A percentile compares a stretch with the other conserved stretches of the same genome.
These are phyloP conservation scores for Cryptosporidium ubiquitum DNA, from an alignment of 169 alveolate species.

Conservation along the genomic window DNA sequence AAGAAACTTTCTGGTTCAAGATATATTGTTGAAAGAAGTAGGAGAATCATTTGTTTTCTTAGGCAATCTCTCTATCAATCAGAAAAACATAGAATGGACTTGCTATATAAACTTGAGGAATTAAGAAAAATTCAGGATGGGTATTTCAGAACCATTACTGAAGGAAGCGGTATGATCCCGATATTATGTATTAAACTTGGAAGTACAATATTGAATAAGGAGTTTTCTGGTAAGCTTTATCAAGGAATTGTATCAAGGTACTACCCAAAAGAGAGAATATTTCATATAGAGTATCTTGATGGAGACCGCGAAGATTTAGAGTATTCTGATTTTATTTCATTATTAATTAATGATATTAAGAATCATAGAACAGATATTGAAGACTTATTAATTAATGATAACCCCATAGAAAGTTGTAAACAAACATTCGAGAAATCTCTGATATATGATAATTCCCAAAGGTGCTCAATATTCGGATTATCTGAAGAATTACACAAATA, in stretches of 20 bases:
- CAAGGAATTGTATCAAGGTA: constrained; percentile 57
- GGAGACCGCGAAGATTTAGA: constrained; percentile 73
- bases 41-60: constrained; percentile 37
- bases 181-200: constrained; percentile 55
- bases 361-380: constrained; percentile 15
- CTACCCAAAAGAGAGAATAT: constrained; percentile 59
- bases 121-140: constrained; percentile 58
- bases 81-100: constrained; percentile 41
- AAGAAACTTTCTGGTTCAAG: constrained; percentile 20
- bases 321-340: constrained; percentile 31
- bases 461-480: background rate
- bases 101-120: constrained; percentile 34
- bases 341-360: constrained; percentile 15
- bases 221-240: constrained; percentile 53
- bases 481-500: background rate
- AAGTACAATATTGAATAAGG: constrained; percentile 33
- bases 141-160: constrained; percentile 47
- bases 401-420: background rate
- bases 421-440: background rate
- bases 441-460: background rate
- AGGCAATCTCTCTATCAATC: constrained; percentile 61
- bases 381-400: constrained; percentile 17
- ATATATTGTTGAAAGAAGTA: constrained; percentile 38
- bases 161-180: constrained; percentile 56
- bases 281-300: constrained; percentile 54